Conservation (phyloP, 2,329 filamentous ascomycete species). For the Pseudonectria buxi region DNA sequence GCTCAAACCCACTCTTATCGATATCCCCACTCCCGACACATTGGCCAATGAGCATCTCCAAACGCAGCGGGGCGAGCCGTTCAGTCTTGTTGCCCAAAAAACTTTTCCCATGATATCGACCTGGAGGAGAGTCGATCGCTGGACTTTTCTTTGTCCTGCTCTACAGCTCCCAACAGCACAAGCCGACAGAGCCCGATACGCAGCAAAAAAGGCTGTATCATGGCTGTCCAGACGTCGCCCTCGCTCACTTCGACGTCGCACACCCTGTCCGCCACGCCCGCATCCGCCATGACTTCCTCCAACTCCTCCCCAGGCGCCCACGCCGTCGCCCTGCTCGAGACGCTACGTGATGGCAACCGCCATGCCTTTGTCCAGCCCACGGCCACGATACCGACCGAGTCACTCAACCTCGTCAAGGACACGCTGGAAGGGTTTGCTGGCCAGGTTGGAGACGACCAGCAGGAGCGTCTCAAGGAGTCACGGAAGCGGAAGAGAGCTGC, state of each 20-base stretch:
- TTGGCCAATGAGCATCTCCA: no score
- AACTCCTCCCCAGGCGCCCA: slow-evolving; percentile 30
- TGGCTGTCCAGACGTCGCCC: slow-evolving; percentile 43
- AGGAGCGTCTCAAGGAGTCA: slow-evolving; percentile 59
- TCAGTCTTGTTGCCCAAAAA: no score
- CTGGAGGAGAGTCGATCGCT: slow-evolving; percentile 1
- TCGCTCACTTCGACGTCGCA: slow-evolving; percentile 59
- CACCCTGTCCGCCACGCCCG: slow-evolving; percentile 49
- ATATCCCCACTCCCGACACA: no score
- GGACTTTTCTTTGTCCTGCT: slow-evolving; percentile 4
- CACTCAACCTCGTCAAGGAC: slow-evolving; percentile 69
- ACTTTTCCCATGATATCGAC: background rate
- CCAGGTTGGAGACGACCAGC: slow-evolving; percentile 66
- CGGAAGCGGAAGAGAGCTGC: slow-evolving; percentile 74
- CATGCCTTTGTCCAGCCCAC: slow-evolving; percentile 73
- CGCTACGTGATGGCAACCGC: slow-evolving; percentile 52
- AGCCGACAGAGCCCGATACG: background rate
- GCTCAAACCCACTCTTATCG: no score
- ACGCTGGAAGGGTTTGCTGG: slow-evolving; percentile 73
- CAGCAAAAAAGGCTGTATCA: slow-evolving; percentile 18
- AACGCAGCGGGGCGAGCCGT: no score
- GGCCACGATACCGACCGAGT: slow-evolving; percentile 57
- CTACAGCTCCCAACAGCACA: slow-evolving; percentile 8
- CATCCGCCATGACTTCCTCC: slow-evolving; percentile 36
- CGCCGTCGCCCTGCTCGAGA: slow-evolving; percentile 48